Conservation (phyloP, 768 basidiomycete genomes). For the Favolaschia claudopus region DNA sequence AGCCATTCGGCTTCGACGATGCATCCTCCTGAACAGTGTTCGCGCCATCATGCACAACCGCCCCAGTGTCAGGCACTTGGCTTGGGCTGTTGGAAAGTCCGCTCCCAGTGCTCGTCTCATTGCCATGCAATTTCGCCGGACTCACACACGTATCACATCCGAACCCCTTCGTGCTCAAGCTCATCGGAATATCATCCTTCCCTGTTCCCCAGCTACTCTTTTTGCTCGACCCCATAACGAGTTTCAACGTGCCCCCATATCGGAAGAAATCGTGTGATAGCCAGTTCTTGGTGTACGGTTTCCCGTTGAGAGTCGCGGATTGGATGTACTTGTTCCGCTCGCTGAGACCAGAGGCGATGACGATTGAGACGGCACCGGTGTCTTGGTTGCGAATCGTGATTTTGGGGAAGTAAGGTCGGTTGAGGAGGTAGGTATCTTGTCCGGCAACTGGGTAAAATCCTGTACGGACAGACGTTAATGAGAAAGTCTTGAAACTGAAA, state of each 20-base stretch:
- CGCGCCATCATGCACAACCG: no score
- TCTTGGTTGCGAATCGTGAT: conserved; percentile 23
- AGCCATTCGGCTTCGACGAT: neutral
- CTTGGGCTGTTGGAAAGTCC: no score
- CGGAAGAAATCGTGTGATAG: conserved; percentile 1
- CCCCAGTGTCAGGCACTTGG: no score
- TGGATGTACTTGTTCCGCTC: conserved; percentile 20
- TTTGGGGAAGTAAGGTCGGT: conserved; percentile 25
- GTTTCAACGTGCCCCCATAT: neutral
- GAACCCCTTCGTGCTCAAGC: conserved; percentile 4
- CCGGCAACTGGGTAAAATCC: conserved; percentile 27
- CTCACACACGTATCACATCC: neutral
- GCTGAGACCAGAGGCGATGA: conserved; percentile 12
- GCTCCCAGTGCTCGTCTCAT: no score
- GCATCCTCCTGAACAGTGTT: neutral
- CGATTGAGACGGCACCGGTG: conserved; percentile 13
- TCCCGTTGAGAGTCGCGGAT: conserved; percentile 18
- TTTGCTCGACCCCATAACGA: neutral
- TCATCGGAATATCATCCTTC: neutral
- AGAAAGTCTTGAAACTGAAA: neutral
- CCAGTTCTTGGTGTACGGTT: conserved; percentile 1
- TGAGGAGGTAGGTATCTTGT: conserved; percentile 26
- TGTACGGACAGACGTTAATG: neutral
- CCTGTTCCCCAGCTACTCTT: neutral
- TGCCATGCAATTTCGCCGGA: no score